phyloP scores from a whole-genome alignment of 495 filamentous ascomycete genomes.

The Lasiosphaeria ovina region DNA sequence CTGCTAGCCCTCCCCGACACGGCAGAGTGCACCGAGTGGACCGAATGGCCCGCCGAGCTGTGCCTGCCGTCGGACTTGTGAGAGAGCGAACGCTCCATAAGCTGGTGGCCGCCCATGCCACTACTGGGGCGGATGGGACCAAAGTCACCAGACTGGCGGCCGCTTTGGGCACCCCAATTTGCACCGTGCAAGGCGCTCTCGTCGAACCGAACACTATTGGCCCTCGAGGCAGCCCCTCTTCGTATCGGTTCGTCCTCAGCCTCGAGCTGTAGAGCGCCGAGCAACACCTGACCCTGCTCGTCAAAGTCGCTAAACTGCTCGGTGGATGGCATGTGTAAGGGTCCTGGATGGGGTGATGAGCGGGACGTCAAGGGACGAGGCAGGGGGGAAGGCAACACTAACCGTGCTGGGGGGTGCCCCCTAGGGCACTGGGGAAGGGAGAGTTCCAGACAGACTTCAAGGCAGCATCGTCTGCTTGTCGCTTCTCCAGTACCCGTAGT shows the following conservation, averaged over 20 bases:
- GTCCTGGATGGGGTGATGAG: slow-evolving; percentile 52
- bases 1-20: slow-evolving; percentile 80
- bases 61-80: slow-evolving; percentile 96
- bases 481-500: slow-evolving; percentile 73
- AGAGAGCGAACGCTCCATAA: slow-evolving; percentile 86
- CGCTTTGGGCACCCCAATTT: slow-evolving; percentile 76
- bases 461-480: slow-evolving; percentile 74
- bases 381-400: slow-evolving; percentile 23
- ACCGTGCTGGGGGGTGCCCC: slow-evolving; percentile 82
- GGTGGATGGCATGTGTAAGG: slow-evolving; percentile 66
- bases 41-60: slow-evolving; percentile 83
- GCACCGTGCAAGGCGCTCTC: slow-evolving; percentile 89
- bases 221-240: slow-evolving; percentile 79
- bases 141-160: slow-evolving; percentile 75
- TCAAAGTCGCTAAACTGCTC: slow-evolving; percentile 68
- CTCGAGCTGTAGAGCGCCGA: slow-evolving; percentile 69
- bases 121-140: slow-evolving; percentile 75
- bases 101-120: slow-evolving; percentile 70
- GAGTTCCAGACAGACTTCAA: slow-evolving; percentile 88
- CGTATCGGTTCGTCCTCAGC: slow-evolving; percentile 83
- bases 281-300: slow-evolving; percentile 67
- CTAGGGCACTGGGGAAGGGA: slow-evolving; percentile 74
- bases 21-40: slow-evolving; percentile 61
- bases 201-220: slow-evolving; percentile 98
- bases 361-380: slow-evolving; percentile 11